Evolutionary conservation across 768 basidiomycete species (phyloP).

Genomic region (Trametes maxima): DNA sequence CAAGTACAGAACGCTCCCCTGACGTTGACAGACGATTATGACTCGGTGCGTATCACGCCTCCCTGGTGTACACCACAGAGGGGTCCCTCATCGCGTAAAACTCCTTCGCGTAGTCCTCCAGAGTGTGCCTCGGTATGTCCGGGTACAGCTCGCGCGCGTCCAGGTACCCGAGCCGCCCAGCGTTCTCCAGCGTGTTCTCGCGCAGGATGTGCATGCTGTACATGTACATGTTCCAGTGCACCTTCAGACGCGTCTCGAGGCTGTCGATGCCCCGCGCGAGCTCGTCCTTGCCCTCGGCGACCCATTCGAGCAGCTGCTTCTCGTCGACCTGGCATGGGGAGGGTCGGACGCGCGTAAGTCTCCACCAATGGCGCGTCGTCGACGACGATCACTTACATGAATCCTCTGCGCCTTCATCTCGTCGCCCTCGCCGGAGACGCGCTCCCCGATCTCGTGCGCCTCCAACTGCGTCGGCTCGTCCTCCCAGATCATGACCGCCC

Average conservation of each 20-base stretch:
- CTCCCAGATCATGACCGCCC: slow-evolving; percentile 31
- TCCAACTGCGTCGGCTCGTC: slow-evolving; percentile 32
- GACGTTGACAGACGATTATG: too few species aligned
- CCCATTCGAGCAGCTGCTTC: slow-evolving; percentile 7
- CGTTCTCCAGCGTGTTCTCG: slow-evolving; percentile 34
- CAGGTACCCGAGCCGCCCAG: slow-evolving; percentile 30
- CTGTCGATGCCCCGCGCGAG: neutral
- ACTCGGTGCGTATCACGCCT: neutral
- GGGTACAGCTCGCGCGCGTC: slow-evolving; percentile 37
- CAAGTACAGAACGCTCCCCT: too few species aligned
- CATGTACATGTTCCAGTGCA: neutral
- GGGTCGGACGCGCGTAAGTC: neutral
- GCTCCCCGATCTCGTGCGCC: slow-evolving; percentile 26
- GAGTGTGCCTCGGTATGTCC: slow-evolving; percentile 22
- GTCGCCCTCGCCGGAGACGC: slow-evolving; percentile 30
- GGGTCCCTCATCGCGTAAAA: slow-evolving; percentile 23
- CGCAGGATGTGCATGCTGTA: slow-evolving; percentile 30
- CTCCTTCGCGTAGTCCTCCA: slow-evolving; percentile 31
- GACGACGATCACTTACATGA: slow-evolving; percentile 3
- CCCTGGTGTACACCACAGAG: neutral
- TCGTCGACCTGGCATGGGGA: neutral
- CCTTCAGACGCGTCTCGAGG: neutral
- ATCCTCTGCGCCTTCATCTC: slow-evolving; percentile 14
- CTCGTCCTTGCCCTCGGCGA: neutral
- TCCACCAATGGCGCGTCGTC: neutral